Evolutionary conservation across 2,329 filamentous ascomycete genomes (phyloP).

Genomic region (Coniochaeta hoffmannii): DNA sequence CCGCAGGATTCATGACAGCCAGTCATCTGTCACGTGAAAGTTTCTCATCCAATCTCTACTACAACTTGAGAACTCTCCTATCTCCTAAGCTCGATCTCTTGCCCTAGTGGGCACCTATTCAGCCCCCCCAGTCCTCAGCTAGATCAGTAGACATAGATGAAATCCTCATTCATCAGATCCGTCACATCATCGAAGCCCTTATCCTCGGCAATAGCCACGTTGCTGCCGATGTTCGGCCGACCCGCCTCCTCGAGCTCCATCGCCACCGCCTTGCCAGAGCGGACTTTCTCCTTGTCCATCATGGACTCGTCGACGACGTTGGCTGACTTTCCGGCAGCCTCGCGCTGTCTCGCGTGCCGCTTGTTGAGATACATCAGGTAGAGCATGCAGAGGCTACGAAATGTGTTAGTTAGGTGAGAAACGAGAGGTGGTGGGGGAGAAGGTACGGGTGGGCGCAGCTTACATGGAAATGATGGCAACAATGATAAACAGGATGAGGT

Average conservation of each 20-base stretch:
- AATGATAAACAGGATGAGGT: conserved; percentile 51
- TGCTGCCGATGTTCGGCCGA: neutral
- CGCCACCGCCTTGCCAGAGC: neutral
- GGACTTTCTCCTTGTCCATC: conserved; percentile 29
- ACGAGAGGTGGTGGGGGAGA: conserved; percentile 12
- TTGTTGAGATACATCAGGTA: conserved; percentile 45
- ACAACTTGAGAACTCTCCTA: too few species aligned
- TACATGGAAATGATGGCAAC: conserved; percentile 23
- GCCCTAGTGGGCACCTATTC: too few species aligned
- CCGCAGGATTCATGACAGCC: too few species aligned
- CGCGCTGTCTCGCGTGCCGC: conserved; percentile 29
- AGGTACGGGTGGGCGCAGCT: neutral
- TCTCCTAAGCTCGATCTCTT: too few species aligned
- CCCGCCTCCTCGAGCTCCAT: neutral
- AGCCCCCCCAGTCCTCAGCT: too few species aligned
- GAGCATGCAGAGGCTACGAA: conserved; percentile 29
- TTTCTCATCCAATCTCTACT: too few species aligned
- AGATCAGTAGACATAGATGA: conserved; percentile 1
- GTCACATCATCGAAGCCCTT: neutral
- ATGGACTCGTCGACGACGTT: conserved; percentile 50
- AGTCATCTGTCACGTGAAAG: too few species aligned
- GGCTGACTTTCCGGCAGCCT: conserved; percentile 42
- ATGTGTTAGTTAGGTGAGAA: conserved; percentile 9
- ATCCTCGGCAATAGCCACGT: neutral
- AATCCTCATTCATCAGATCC: conserved; percentile 1